These are phyloP conservation scores for Trichosphaerium sp. DNA, from an alignment of 78 protist genomes.

Conservation along the genomic window DNA sequence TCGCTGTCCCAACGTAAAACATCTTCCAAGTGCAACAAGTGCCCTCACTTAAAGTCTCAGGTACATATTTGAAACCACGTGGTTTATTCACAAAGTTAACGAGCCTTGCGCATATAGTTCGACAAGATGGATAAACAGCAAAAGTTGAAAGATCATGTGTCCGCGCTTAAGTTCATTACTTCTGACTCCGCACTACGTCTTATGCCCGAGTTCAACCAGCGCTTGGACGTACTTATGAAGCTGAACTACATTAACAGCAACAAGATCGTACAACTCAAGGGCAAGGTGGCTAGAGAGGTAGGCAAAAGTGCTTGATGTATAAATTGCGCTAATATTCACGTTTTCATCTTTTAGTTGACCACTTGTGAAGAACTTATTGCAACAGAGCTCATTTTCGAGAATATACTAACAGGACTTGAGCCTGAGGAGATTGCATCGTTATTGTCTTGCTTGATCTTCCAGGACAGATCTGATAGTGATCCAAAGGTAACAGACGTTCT, in stretches of 20 bases:
- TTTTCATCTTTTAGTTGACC: conserved; percentile 1
- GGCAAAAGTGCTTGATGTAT: not conserved
- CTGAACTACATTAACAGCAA: conserved; percentile 48
- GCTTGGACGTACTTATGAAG: conserved; percentile 46
- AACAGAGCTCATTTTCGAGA: conserved; percentile 79
- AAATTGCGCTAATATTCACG: not conserved
- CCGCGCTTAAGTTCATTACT: not conserved
- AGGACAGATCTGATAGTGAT: conserved; percentile 44
- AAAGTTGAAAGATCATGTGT: conserved; percentile 6
- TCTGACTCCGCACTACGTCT: conserved; percentile 53
- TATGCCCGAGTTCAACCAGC: conserved; percentile 73
- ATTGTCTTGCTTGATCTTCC: conserved; percentile 49
- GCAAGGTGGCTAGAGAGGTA: conserved; percentile 73
- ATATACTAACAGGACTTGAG: conserved; percentile 41
- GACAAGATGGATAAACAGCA: not conserved
- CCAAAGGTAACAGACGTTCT: conserved; percentile 40
- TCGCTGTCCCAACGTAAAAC: too few relatives aligned
- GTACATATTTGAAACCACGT: too few relatives aligned
- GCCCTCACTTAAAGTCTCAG: conserved; percentile 44
- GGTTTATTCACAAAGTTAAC: too few relatives aligned
- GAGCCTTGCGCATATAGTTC: conserved; percentile 7
- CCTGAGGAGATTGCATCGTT: conserved; percentile 66
- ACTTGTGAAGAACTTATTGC: conserved; percentile 65
- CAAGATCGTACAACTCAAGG: conserved; percentile 60
- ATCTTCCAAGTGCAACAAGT: conserved; percentile 47